Percentiles rank a stretch among this genome's conserved stretches.
phyloP scores from a whole-genome alignment of 192 early-diverging fungal genomes.

The Kappamyces sp. region DNA sequence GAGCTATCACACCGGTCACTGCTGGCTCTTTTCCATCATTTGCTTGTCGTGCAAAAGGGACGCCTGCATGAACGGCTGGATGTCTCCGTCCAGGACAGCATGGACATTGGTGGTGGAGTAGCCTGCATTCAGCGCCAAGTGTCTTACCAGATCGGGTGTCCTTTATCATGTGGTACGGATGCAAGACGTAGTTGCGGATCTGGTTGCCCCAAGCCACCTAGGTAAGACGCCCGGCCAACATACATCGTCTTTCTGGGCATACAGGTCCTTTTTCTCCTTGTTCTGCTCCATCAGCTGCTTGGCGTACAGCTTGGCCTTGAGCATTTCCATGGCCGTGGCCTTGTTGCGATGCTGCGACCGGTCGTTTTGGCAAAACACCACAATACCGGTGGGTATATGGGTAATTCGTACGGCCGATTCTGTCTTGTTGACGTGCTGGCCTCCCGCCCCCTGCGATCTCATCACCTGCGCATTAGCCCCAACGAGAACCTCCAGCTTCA shows the following conservation, averaged over 20 bases:
- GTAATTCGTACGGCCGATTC: slow-evolving; percentile 90
- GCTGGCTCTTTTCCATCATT: no score
- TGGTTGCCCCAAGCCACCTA: slow-evolving; percentile 48
- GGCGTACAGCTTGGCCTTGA: slow-evolving; percentile 64
- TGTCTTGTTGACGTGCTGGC: slow-evolving; percentile 89
- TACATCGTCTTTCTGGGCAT: slow-evolving; percentile 8
- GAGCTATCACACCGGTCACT: no score
- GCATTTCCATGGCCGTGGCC: slow-evolving; percentile 76
- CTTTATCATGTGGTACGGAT: slow-evolving; percentile 60
- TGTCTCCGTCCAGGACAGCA: slow-evolving; percentile 45
- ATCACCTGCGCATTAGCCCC: slow-evolving; percentile 21
- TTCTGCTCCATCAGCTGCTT: slow-evolving; percentile 43
- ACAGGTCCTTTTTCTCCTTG: slow-evolving; percentile 5
- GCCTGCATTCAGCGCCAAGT: no score
- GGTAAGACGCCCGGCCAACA: not conserved
- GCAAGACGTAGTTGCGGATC: slow-evolving; percentile 53
- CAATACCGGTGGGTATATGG: slow-evolving; percentile 86
- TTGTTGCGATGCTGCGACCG: slow-evolving; percentile 91
- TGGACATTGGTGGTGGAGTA: slow-evolving; percentile 39
- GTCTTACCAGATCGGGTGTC: slow-evolving; percentile 40
- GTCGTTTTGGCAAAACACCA: slow-evolving; percentile 75
- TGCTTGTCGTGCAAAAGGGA: not conserved
- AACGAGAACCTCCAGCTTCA: slow-evolving; percentile 35
- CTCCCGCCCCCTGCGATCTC: slow-evolving; percentile 48
- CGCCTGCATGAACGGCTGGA: slow-evolving; percentile 27